Evolutionary conservation across 164 flowering plant species (phyloP).

Genomic region (Kingdonia uniflora): DNA sequence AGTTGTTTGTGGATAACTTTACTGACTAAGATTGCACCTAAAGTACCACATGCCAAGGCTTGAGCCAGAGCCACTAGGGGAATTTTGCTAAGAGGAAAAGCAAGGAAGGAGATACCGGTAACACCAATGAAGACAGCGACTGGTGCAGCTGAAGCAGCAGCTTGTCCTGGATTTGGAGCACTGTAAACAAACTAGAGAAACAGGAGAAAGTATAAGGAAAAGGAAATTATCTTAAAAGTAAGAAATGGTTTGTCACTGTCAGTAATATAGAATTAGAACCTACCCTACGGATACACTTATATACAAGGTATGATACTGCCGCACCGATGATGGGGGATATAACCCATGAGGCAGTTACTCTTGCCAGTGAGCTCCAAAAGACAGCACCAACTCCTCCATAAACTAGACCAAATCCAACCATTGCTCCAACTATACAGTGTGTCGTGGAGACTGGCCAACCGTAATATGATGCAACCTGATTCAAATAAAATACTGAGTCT

Average conservation of each 20-base stretch:
- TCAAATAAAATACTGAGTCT: neutral
- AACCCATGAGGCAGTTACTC: conserved; percentile 93
- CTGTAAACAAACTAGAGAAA: conserved; percentile 84
- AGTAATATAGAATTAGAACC: conserved; percentile 11
- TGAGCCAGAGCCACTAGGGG: conserved; percentile 51
- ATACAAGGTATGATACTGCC: conserved; percentile 83
- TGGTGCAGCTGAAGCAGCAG: conserved; percentile 97
- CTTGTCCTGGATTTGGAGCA: conserved; percentile 94
- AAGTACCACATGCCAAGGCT: conserved; percentile 67
- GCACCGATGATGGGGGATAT: conserved; percentile 90
- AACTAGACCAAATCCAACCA: conserved; percentile 95
- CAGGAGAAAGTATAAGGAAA: conserved; percentile 11
- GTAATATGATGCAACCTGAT: conserved; percentile 85
- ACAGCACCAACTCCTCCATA: conserved; percentile 94
- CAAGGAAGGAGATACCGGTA: conserved; percentile 64
- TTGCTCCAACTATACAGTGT: conserved; percentile 97
- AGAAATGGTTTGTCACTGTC: neutral
- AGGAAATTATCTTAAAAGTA: conserved; percentile 9
- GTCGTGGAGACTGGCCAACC: conserved; percentile 99
- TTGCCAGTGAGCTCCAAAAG: conserved; percentile 91
- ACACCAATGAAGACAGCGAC: conserved; percentile 81
- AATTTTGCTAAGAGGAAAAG: conserved; percentile 78
- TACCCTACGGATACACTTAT: conserved; percentile 99
- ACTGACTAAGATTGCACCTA: conserved; percentile 63
- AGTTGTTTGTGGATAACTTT: conserved; percentile 66